A percentile compares a stretch with the other conserved stretches of the same genome.
Conservation (phyloP, 139 green algal species). For the Chlorella sorokiniana region DNA sequence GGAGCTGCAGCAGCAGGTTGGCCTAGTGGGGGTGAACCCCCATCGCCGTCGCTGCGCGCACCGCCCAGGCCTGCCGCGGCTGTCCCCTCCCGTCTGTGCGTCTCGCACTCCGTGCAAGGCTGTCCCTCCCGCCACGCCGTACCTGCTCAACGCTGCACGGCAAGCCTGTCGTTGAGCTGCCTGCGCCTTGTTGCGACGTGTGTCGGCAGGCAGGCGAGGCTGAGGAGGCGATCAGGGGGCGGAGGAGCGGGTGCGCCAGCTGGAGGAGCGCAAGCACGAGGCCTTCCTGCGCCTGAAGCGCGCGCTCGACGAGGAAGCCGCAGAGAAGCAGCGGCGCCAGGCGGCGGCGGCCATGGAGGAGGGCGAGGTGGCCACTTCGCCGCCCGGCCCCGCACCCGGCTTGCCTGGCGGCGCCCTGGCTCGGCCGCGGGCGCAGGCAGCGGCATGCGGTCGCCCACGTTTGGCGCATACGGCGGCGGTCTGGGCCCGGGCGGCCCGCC, state of each 20-base stretch:
- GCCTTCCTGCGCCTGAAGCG: conserved; percentile 15
- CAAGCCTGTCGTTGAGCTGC: neutral
- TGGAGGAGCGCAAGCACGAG: conserved; percentile 20
- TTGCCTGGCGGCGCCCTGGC: neutral
- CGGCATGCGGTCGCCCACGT: neutral
- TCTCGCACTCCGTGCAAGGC: too few relatives aligned
- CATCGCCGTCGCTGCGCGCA: neutral
- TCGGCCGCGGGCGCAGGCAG: neutral
- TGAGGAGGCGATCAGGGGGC: neutral
- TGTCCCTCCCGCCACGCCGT: too few relatives aligned
- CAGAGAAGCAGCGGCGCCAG: conserved; percentile 26
- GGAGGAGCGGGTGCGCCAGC: neutral
- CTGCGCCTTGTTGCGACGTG: neutral
- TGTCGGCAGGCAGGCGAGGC: neutral
- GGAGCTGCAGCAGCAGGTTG: conserved; percentile 24
- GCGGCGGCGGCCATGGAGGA: conserved; percentile 25
- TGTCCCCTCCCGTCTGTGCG: too few relatives aligned
- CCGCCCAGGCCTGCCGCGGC: too few relatives aligned
- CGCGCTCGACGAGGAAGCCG: conserved; percentile 18
- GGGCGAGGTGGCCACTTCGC: conserved; percentile 6
- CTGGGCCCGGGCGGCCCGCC: neutral
- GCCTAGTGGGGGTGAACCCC: neutral
- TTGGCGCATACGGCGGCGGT: neutral
- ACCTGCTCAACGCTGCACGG: too few relatives aligned
- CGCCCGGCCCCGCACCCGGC: neutral